Conservation (phyloP, 352 stramenopile species). For the Pythium pyrilobum region DNA sequence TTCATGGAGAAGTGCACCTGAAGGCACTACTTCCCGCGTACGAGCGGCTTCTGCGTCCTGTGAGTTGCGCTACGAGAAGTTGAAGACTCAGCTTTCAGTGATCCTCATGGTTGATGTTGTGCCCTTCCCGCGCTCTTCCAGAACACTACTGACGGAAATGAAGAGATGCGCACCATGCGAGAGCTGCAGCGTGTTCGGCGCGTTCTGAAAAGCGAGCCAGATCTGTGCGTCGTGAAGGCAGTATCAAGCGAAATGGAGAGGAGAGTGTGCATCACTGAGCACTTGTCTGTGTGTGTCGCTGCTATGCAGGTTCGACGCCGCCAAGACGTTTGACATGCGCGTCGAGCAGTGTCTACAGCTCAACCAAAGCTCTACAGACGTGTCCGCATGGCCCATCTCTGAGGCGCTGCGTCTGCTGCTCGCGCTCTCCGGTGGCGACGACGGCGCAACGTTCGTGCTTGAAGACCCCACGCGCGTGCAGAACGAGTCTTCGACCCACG, state of each 20-base stretch:
- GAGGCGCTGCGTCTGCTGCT: conserved; percentile 47
- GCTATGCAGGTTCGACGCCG: conserved; percentile 9
- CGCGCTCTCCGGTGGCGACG: conserved; percentile 42
- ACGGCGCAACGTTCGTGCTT: conserved; percentile 55
- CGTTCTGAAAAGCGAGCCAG: conserved; percentile 4
- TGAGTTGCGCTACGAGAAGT: conserved; percentile 20
- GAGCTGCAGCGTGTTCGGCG: conserved; percentile 6
- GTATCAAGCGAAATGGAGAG: no score
- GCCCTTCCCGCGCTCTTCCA: background rate
- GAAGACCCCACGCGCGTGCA: conserved; percentile 34
- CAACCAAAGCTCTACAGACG: background rate
- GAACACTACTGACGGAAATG: background rate
- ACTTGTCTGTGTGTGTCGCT: background rate
- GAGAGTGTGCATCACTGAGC: background rate
- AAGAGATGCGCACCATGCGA: conserved; percentile 2
- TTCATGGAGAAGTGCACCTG: conserved; percentile 20
- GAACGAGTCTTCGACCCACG: conserved; percentile 13
- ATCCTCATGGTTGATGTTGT: background rate
- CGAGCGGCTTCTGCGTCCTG: conserved; percentile 44
- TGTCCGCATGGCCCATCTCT: conserved; percentile 13
- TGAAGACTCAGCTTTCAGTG: background rate
- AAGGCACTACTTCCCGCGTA: conserved; percentile 31
- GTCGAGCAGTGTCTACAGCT: conserved; percentile 13
- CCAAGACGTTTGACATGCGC: conserved; percentile 7
- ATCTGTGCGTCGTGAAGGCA: conserved; percentile 16